Conservation (phyloP, 805 yeast species). For the Saccharomycopsis sp. region DNA sequence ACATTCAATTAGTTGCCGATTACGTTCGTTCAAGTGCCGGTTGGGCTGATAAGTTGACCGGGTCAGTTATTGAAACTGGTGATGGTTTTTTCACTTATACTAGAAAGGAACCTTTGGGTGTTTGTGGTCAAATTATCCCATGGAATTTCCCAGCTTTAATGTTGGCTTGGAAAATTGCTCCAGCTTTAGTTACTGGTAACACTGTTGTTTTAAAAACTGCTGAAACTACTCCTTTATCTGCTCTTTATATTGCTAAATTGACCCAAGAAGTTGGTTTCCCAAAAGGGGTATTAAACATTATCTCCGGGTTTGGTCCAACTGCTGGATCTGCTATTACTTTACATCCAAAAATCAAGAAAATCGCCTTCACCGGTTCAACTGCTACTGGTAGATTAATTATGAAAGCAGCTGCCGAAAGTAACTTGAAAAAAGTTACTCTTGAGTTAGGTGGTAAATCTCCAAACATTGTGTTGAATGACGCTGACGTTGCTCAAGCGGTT, state of each 20-base stretch:
- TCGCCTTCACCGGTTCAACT: constrained; percentile 94
- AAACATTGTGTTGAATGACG: constrained; percentile 79
- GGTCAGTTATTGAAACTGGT: constrained; percentile 70
- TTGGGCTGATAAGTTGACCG: constrained; percentile 79
- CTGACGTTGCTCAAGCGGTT: constrained; percentile 69
- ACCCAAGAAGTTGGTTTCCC: constrained; percentile 81
- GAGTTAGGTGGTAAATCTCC: constrained; percentile 98
- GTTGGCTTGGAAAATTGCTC: constrained; percentile 93
- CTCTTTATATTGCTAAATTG: constrained; percentile 63
- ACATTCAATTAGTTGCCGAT: constrained; percentile 60
- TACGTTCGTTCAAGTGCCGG: constrained; percentile 84
- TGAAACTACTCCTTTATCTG: constrained; percentile 86
- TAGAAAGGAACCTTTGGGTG: constrained; percentile 86
- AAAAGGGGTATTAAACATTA: constrained; percentile 79
- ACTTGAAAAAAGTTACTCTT: constrained; percentile 83
- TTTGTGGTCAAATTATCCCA: constrained; percentile 92
- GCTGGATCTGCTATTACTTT: constrained; percentile 76
- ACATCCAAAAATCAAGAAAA: constrained; percentile 76
- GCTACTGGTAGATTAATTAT: constrained; percentile 83
- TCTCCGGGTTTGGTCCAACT: constrained; percentile 79
- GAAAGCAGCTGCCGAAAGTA: constrained; percentile 71
- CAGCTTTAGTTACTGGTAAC: constrained; percentile 87
- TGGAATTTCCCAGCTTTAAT: constrained; percentile 95
- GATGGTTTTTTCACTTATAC: constrained; percentile 65
- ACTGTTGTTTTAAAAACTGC: constrained; percentile 83